Base-by-base conservation (phyloP, 1,284 basidiomycete species). In the Amylostereum areolatum region DNA sequence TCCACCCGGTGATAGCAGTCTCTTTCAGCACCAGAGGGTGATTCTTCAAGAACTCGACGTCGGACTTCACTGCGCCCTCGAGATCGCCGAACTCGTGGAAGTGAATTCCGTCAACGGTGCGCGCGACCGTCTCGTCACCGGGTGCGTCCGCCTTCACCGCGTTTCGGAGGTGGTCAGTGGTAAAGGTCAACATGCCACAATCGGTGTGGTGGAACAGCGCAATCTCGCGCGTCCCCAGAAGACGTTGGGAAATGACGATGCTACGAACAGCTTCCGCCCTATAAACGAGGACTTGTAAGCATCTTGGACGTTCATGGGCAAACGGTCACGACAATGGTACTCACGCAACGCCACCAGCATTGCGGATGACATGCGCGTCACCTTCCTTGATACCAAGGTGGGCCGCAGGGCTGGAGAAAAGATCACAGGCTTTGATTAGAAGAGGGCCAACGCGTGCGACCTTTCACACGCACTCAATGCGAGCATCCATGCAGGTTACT, bases 401-500 rank as follows among this genome's bases (percentile, higher is more conserved):
- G 6, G 74, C 69, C 37, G 75, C 75, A 25, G 80, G 78, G 57
- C 80, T 83, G 57, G 28, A 47, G 40, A 50, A 34, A 28, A 36
- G 40, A 18, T 45, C 36, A 25, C 9, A 18, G 18, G 18, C 18
- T 18, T 41, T 35, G 9, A 24, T 49, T 25, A 25, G 49, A 32
- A 4, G 24, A 35, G 33, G 27, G 33, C 12, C n/a, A 33, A 30
- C 2, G 27, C 11, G 33, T 18, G 29, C 27, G 34, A 27, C 41
- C 40, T 27, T 18, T 18, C 34, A 48, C 27, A 53, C 59, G 60
- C 51, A 68, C 73, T 73, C 70, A 53, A 83, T 66, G 45, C 81
- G 78, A 46, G 81, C 79, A 62, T 85, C 83, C 81, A 84, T 85
- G 66, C 82, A 85, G 25, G 80, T 83, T 31, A 83, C 80, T 84